A percentile compares a stretch with the other conserved stretches of the same genome.
Evolutionary conservation across 768 basidiomycete genomes (phyloP).

Genomic region (Hemileccinum impolitum): DNA sequence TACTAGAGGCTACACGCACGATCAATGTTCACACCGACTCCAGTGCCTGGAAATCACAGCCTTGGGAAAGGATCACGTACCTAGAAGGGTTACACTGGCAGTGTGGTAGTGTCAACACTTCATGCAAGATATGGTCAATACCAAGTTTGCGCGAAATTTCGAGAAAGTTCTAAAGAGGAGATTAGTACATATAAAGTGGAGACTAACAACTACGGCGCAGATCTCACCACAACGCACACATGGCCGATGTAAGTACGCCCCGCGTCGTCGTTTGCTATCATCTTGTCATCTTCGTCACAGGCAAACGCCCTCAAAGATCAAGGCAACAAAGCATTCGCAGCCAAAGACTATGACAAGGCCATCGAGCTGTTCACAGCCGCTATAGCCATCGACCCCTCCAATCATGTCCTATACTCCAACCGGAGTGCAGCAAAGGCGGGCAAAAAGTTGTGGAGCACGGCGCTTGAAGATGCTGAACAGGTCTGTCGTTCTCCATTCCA

Average conservation of each 20-base stretch:
- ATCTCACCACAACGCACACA: constrained; percentile 8
- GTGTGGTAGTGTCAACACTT: too few relatives aligned
- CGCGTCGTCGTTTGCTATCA: not conserved
- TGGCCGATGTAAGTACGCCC: constrained; percentile 34
- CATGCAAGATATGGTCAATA: too few relatives aligned
- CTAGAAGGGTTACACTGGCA: too few relatives aligned
- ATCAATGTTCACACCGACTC: too few relatives aligned
- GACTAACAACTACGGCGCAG: not conserved
- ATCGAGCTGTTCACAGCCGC: constrained; percentile 81
- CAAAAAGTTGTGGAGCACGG: constrained; percentile 70
- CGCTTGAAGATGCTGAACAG: constrained; percentile 88
- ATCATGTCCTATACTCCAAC: constrained; percentile 91
- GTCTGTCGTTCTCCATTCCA: constrained; percentile 37
- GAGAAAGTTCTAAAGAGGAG: constrained; percentile 29
- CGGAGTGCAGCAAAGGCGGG: constrained; percentile 89
- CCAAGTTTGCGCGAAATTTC: constrained; percentile 23
- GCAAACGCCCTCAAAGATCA: constrained; percentile 75
- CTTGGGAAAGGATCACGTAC: too few relatives aligned
- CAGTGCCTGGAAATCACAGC: too few relatives aligned
- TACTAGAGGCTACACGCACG: too few relatives aligned
- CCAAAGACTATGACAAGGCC: constrained; percentile 88
- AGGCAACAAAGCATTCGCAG: constrained; percentile 94
- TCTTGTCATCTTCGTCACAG: constrained; percentile 31
- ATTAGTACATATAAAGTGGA: constrained; percentile 23
- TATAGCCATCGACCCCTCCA: constrained; percentile 75